Conservation (phyloP, 768 basidiomycete species). For the Mrakia frigida region DNA sequence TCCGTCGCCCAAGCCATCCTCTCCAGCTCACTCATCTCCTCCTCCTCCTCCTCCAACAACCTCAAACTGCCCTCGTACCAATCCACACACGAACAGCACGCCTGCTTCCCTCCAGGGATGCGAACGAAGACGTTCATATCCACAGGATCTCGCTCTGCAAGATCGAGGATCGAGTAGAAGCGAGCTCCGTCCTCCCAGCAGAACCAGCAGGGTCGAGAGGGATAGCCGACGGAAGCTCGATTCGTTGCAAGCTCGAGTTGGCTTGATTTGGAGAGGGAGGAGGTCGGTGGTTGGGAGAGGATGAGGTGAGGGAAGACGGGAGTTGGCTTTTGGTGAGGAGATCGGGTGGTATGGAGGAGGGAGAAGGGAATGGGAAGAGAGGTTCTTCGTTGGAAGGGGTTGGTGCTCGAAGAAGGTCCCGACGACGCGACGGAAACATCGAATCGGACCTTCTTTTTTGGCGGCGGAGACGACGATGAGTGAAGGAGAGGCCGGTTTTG, state of each 20-base stretch:
- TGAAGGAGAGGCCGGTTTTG: background rate
- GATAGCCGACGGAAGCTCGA: too few relatives aligned
- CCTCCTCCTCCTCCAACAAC: background rate
- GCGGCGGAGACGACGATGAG: background rate
- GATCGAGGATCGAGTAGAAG: background rate
- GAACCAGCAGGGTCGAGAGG: background rate
- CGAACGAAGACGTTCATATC: background rate
- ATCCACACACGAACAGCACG: background rate
- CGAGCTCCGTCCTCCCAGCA: background rate
- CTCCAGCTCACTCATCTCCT: background rate
- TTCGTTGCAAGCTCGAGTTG: too few relatives aligned
- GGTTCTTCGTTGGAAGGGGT: background rate
- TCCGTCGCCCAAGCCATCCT: background rate
- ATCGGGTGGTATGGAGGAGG: background rate
- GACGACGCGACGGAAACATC: background rate
- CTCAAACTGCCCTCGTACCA: background rate
- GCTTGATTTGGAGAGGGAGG: too few relatives aligned
- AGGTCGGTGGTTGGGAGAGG: too few relatives aligned
- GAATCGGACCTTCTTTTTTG: background rate
- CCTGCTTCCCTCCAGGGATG: background rate
- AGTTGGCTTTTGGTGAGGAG: background rate
- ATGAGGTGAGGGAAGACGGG: background rate
- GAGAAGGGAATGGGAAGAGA: background rate
- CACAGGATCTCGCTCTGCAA: background rate
- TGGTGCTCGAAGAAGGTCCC: background rate